Conservation (phyloP, 257 asterid species). For the Forsythia suspensa region DNA sequence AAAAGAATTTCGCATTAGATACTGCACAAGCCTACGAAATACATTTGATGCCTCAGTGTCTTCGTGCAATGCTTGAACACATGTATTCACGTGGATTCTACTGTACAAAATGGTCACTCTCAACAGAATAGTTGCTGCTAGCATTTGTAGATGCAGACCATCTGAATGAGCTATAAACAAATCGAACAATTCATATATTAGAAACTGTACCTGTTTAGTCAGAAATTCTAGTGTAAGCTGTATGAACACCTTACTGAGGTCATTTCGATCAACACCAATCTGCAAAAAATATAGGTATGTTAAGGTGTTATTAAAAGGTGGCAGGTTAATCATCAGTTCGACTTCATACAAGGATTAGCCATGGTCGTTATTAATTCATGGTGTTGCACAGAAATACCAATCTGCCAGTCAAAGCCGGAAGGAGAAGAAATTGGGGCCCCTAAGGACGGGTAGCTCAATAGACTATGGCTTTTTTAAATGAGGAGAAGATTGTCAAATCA, state of each 20-base stretch:
- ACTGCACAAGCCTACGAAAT: not conserved
- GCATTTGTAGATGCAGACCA: conserved; percentile 10
- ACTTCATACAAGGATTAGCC: conserved; percentile 19
- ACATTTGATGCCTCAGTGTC: not conserved
- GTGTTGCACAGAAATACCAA: conserved; percentile 7
- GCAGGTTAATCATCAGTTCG: conserved; percentile 12
- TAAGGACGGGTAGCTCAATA: conserved; percentile 2
- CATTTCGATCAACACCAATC: conserved; percentile 78
- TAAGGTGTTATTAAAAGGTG: conserved; percentile 20
- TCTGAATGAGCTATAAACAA: conserved; percentile 20
- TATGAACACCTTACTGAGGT: conserved; percentile 70
- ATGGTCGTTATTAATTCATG: conserved; percentile 9
- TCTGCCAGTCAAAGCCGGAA: conserved; percentile 7
- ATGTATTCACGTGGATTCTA: conserved; percentile 10
- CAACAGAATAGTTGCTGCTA: not conserved
- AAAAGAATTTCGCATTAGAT: not conserved
- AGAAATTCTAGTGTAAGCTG: conserved; percentile 92
- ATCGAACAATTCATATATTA: conserved; percentile 5
- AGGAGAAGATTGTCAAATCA: not conserved
- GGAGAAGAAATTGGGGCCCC: conserved; percentile 5
- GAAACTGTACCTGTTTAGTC: conserved; percentile 69
- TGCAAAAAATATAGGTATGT: conserved; percentile 38
- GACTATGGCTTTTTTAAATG: not conserved
- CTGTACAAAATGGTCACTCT: not conserved
- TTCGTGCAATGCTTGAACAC: conserved; percentile 7